phyloP scores from a whole-genome alignment of 305 asterid species.

The Salvia sclarea region DNA sequence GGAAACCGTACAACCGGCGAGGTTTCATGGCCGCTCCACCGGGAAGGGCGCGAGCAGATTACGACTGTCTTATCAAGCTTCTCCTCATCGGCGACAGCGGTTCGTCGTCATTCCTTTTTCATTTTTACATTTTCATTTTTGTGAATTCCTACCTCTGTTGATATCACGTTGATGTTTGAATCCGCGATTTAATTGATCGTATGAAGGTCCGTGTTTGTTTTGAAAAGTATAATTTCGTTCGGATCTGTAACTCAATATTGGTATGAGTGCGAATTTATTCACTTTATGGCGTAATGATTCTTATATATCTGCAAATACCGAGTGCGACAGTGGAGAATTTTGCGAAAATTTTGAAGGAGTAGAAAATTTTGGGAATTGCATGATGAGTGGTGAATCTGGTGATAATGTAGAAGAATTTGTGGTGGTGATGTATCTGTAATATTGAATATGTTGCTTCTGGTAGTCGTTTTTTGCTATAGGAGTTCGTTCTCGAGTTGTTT shows the following conservation, averaged over 20 bases:
- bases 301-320: background rate
- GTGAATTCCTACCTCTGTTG: background rate
- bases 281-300: conserved; percentile 20
- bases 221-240: background rate
- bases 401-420: conserved; percentile 1
- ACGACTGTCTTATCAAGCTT: conserved; percentile 60
- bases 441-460: conserved; percentile 4
- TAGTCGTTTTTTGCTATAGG: background rate
- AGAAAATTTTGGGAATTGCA: background rate
- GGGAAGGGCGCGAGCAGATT: conserved; percentile 61
- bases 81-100: conserved; percentile 73
- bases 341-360: background rate
- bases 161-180: background rate
- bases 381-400: conserved; percentile 13
- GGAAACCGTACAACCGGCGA: conserved; percentile 42
- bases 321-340: background rate
- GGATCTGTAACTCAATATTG: conserved; percentile 33
- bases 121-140: background rate
- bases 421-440: conserved; percentile 5
- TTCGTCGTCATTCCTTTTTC: conserved; percentile 28
- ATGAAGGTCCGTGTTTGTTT: conserved; percentile 6
- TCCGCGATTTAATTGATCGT: conserved; percentile 3
- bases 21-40: conserved; percentile 64
- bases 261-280: background rate
- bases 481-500: background rate